Percentiles rank a stretch among this genome's conserved stretches.
Conservation (phyloP, 2,329 filamentous ascomycete genomes). For the Pyrenophora graminea region DNA sequence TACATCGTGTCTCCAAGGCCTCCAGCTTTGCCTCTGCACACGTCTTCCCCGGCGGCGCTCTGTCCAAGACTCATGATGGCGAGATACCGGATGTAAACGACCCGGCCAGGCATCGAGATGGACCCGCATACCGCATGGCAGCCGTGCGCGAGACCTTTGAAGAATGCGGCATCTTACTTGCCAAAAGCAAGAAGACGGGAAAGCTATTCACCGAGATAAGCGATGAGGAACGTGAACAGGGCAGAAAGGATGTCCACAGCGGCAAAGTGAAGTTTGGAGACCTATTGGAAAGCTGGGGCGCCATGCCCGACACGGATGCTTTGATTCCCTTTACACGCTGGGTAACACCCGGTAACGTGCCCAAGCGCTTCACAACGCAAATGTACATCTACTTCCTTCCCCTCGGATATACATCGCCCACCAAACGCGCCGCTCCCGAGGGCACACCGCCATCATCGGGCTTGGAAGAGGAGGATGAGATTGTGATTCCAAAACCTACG, state of each 20-base stretch:
- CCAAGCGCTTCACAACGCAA: constrained; percentile 86
- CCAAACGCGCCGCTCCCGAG: constrained; percentile 37
- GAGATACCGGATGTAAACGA: constrained; percentile 55
- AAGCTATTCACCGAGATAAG: constrained; percentile 64
- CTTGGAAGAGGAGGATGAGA: constrained; percentile 50
- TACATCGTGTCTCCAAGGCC: constrained; percentile 82
- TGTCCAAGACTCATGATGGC: constrained; percentile 78
- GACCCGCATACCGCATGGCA: constrained; percentile 73
- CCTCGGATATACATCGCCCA: constrained; percentile 45
- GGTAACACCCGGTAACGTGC: constrained; percentile 76
- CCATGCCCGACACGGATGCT: constrained; percentile 66
- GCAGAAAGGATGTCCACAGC: constrained; percentile 69
- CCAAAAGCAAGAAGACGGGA: constrained; percentile 56
- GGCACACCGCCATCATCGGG: constrained; percentile 38
- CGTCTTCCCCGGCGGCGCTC: constrained; percentile 91
- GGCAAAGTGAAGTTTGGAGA: constrained; percentile 68
- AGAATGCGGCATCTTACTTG: constrained; percentile 87
- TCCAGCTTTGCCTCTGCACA: constrained; percentile 87
- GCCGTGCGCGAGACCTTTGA: constrained; percentile 94
- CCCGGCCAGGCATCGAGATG: constrained; percentile 68
- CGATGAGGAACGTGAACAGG: constrained; percentile 64
- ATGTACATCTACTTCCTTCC: constrained; percentile 96
- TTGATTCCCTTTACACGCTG: constrained; percentile 86
- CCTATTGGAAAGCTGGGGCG: constrained; percentile 64
- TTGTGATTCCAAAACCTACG: constrained; percentile 69